A percentile compares a stretch with the other conserved stretches of the same genome.
Evolutionary conservation across 768 basidiomycete genomes (phyloP).

Genomic region (Rhizopogon roseolus): DNA sequence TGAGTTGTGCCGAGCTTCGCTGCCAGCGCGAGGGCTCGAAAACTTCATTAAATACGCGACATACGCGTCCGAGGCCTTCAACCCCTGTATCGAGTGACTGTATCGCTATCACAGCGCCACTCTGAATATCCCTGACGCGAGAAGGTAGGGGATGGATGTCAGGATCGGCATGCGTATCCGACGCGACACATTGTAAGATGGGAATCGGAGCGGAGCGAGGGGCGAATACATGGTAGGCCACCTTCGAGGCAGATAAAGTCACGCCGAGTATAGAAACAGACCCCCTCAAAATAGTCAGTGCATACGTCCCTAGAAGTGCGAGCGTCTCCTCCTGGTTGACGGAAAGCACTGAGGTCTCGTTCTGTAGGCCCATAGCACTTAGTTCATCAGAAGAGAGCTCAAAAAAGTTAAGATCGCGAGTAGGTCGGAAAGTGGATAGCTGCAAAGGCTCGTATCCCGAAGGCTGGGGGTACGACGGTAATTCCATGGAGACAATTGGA

Average conservation of each 20-base stretch:
- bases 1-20: slow-evolving; percentile 19
- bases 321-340: slow-evolving; percentile 19
- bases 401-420: background rate
- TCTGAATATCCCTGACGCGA: slow-evolving; percentile 12
- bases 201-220: slow-evolving; percentile 80
- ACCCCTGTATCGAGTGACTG: slow-evolving; percentile 56
- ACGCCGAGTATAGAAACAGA: slow-evolving; percentile 56
- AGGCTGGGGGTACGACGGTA: background rate
- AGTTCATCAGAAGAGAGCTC: background rate
- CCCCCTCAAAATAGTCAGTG: slow-evolving; percentile 58
- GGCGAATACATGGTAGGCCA: slow-evolving; percentile 57
- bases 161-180: slow-evolving; percentile 2
- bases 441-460: background rate
- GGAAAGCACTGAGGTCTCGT: background rate
- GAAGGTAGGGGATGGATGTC: slow-evolving; percentile 1
- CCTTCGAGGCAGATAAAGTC: slow-evolving; percentile 35
- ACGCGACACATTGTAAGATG: slow-evolving; percentile 30
- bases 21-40: slow-evolving; percentile 52
- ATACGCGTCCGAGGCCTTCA: slow-evolving; percentile 61
- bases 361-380: background rate
- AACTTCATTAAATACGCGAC: slow-evolving; percentile 54
- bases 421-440: background rate
- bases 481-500: background rate
- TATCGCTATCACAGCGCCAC: slow-evolving; percentile 45
- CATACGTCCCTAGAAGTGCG: slow-evolving; percentile 65